Percentiles rank a stretch among this genome's conserved stretches.
phyloP scores from a whole-genome alignment of 352 stramenopile genomes.

The Pythium oligandrum region DNA sequence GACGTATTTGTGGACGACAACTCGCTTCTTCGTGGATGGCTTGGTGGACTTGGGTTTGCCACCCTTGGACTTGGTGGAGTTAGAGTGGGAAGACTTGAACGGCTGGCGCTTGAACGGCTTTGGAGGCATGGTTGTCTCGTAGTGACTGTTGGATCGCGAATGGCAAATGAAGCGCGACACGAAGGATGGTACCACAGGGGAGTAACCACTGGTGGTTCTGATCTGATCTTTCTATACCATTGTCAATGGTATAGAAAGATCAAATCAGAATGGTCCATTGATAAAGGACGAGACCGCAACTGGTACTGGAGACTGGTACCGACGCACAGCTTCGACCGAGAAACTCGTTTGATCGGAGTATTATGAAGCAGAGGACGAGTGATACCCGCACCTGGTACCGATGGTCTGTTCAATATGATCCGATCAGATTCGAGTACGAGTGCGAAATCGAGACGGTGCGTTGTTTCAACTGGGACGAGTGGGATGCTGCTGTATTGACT shows the following conservation, averaged over 20 bases:
- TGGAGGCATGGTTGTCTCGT: slow-evolving; percentile 4
- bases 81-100: slow-evolving; percentile 6
- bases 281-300: background rate
- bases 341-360: background rate
- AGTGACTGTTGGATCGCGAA: slow-evolving; percentile 4
- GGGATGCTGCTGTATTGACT: slow-evolving; percentile 1
- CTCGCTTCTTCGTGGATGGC: slow-evolving; percentile 6
- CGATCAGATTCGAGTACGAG: slow-evolving; percentile 49
- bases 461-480: background rate
- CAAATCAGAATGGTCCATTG: background rate
- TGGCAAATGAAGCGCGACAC: slow-evolving; percentile 5
- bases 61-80: slow-evolving; percentile 2
- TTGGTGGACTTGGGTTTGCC: background rate
- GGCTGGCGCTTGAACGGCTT: slow-evolving; percentile 4
- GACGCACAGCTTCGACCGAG: background rate
- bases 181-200: slow-evolving; percentile 5
- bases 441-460: slow-evolving; percentile 74
- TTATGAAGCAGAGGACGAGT: background rate
- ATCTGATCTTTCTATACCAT: slow-evolving; percentile 6
- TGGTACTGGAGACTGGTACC: background rate
- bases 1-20: slow-evolving; percentile 7
- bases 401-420: background rate
- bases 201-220: background rate
- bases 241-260: slow-evolving; percentile 1
- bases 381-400: background rate